These are phyloP conservation scores for Petunia hybrid DNA, from an alignment of 305 asterid species.

Conservation along the genomic window DNA sequence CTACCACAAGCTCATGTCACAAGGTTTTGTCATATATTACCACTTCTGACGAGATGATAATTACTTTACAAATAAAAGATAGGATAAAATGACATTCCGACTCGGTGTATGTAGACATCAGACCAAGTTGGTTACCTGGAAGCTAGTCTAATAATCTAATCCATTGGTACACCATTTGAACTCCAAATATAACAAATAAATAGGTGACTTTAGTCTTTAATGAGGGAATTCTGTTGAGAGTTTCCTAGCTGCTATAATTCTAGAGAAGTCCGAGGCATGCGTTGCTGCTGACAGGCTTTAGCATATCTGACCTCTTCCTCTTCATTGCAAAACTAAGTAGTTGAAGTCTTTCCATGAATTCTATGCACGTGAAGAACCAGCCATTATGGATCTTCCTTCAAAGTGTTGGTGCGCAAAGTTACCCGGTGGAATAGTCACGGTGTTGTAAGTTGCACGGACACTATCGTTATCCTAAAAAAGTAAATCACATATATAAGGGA, in stretches of 20 bases:
- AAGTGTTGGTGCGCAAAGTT: not conserved
- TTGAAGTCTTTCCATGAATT: not conserved
- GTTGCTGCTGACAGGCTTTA: not conserved
- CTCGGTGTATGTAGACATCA: not conserved
- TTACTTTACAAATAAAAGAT: constrained; percentile 12
- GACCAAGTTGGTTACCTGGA: not conserved
- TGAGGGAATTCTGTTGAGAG: not conserved
- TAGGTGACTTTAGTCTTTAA: not conserved
- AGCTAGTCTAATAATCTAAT: not conserved
- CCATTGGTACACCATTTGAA: not conserved
- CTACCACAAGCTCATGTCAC: not conserved
- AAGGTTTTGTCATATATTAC: not conserved
- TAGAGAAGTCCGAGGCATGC: not conserved
- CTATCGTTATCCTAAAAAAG: not conserved
- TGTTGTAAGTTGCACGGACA: not conserved
- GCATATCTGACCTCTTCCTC: not conserved
- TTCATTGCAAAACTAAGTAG: not conserved
- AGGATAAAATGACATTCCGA: not conserved
- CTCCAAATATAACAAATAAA: not conserved
- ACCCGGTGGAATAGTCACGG: not conserved
- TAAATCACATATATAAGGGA: no score
- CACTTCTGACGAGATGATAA: not conserved
- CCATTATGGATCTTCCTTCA: not conserved
- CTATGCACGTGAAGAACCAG: no score
- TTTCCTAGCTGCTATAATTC: not conserved